Percentiles rank a stretch among this genome's conserved stretches.
These are phyloP conservation scores for Lindgomyces ingoldianus DNA, from an alignment of 495 filamentous ascomycete species.

Conservation along the genomic window DNA sequence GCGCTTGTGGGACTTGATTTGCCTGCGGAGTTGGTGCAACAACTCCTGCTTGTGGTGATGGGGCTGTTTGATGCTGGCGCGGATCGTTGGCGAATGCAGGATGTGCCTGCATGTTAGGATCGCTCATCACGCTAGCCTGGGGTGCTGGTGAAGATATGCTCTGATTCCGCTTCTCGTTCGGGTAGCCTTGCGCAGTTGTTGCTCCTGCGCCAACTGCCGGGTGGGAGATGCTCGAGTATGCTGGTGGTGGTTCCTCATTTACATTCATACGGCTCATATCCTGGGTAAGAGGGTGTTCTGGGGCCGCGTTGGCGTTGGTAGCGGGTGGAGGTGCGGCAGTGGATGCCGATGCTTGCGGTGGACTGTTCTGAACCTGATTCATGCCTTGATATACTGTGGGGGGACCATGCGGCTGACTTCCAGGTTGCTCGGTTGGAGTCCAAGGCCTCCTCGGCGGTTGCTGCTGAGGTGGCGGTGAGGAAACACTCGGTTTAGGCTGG, in stretches of 20 bases:
- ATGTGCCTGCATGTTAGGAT: conserved; percentile 59
- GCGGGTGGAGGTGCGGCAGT: conserved; percentile 15
- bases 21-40: conserved; percentile 20
- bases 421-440: conserved; percentile 94
- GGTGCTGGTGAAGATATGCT: conserved; percentile 38
- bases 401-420: conserved; percentile 84
- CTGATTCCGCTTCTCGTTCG: conserved; percentile 67
- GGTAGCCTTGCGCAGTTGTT: conserved; percentile 62
- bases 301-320: conserved; percentile 34
- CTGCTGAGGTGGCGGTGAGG: conserved; percentile 44
- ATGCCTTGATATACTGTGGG: conserved; percentile 90
- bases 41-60: conserved; percentile 38
- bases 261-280: conserved; percentile 88
- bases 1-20: conserved; percentile 17
- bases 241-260: conserved; percentile 81
- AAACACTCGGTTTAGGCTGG: conserved; percentile 32
- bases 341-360: conserved; percentile 30
- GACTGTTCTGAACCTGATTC: conserved; percentile 54
- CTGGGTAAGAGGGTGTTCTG: conserved; percentile 71
- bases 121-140: conserved; percentile 24
- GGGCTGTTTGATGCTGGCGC: conserved; percentile 40
- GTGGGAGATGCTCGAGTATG: conserved; percentile 78
- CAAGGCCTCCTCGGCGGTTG: conserved; percentile 71
- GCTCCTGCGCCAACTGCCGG: conserved; percentile 35
- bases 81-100: conserved; percentile 87